phyloP scores from a whole-genome alignment of 345 rosid species.

The Euphorbia peplus region DNA sequence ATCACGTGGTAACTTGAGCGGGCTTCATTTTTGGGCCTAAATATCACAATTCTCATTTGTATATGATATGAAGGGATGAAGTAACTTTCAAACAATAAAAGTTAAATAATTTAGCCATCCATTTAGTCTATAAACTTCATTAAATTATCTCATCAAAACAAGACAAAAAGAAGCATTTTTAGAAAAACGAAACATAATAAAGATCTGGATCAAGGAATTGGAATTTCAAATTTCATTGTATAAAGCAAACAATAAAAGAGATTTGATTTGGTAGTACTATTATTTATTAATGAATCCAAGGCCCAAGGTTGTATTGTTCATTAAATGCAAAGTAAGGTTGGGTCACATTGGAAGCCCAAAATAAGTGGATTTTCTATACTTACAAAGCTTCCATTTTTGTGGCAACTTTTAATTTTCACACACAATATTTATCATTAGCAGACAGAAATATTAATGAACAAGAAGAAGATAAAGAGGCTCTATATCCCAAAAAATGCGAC shows the following conservation, averaged over 20 bases:
- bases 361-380: background rate
- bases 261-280: no score
- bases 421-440: background rate
- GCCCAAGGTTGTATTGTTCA: background rate
- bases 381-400: background rate
- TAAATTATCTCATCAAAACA: background rate
- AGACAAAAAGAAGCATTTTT: background rate
- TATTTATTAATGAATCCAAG: background rate
- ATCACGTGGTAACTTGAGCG: no score
- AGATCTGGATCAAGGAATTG: background rate
- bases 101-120: no score
- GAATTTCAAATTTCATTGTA: background rate
- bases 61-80: no score
- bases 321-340: background rate
- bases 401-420: background rate
- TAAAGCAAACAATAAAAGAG: background rate
- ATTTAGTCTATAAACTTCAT: no score
- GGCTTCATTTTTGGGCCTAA: no score
- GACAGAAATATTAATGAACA: no score
- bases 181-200: background rate
- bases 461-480: constrained; percentile 12
- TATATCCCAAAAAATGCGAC: constrained; percentile 39
- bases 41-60: no score
- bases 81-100: no score
- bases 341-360: constrained; percentile 1